A percentile compares a stretch with the other conserved stretches of the same genome.
These are phyloP conservation scores for Suhomyces tanzawaensis DNA, from an alignment of 805 yeast species.

Conservation along the genomic window DNA sequence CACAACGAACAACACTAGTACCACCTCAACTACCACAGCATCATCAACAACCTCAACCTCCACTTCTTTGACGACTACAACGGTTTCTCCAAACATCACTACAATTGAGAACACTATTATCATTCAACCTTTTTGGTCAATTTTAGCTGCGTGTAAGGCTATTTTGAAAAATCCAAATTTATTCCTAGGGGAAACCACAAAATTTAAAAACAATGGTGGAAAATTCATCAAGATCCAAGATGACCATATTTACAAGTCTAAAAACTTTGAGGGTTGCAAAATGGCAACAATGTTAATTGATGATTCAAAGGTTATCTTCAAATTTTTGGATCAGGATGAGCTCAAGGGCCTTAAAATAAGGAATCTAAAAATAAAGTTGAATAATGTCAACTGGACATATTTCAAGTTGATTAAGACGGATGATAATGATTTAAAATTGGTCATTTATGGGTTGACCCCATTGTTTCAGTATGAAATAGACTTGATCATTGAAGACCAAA, in stretches of 20 bases:
- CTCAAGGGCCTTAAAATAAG: conserved; percentile 7
- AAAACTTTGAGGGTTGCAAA: conserved; percentile 6
- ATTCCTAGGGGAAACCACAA: conserved; percentile 31
- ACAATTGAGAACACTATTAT: conserved; percentile 18
- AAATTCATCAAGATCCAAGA: conserved; percentile 12
- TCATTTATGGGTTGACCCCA: conserved; percentile 37
- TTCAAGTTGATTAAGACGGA: conserved; percentile 17
- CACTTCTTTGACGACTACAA: conserved; percentile 11
- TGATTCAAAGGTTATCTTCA: conserved; percentile 29
- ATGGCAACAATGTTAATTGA: conserved; percentile 27
- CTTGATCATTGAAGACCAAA: conserved; percentile 14
- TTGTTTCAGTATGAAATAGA: conserved; percentile 37
- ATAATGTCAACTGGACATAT: conserved; percentile 34
- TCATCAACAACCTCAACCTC: conserved; percentile 10
- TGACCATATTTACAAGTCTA: background rate
- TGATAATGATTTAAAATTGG: conserved; percentile 16
- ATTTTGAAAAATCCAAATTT: conserved; percentile 25
- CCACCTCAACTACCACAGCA: conserved; percentile 11
- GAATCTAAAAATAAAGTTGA: conserved; percentile 23
- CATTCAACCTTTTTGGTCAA: conserved; percentile 43
- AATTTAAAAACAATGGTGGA: conserved; percentile 23
- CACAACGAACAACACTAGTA: background rate
- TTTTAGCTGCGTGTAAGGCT: conserved; percentile 39
- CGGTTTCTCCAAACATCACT: conserved; percentile 13
- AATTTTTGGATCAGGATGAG: conserved; percentile 16